Evolutionary conservation across 257 asterid genomes (phyloP), one percentile per base, ranked within the genome.

Genomic region (Fraxinus pennsylvanica): DNA sequence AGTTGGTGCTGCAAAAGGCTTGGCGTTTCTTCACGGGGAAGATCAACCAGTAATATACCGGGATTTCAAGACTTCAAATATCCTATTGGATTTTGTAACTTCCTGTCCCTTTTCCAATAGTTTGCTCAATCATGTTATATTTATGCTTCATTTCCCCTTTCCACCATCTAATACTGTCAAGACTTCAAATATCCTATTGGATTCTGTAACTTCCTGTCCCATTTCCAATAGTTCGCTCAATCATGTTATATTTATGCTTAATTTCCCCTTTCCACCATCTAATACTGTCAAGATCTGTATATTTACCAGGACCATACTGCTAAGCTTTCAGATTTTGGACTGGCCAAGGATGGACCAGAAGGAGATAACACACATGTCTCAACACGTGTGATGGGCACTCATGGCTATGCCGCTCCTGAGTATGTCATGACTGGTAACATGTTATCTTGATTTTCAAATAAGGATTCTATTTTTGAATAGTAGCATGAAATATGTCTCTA

Each of bases 341-440:
- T 92, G 0, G 98, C 98, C 6, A 92, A 85, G 78, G 97, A 94
- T 68, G 97, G 98, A 1, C 96, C 95, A 1, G 91, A 88, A 73
- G 97, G 98, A 29, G 97, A 94, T 47, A 84, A 90, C 21, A 88
- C 95, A 0, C 94, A 90, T 17, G 95, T 92, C 6, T 85, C 96
- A 0, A 90, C 97, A 1, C 89, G 97, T 12, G 84, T 94, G 35
- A 92, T 92, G 97, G 98, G 98, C 6, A 94, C 98, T 17, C 93
- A 89, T 22, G 98, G 98, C 50, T 94, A 94, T 0, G 95, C 95
- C 4, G 98, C 98, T 68, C 98, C 98, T 0, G 98, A 94, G 78
- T 94, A 94, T 76, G 57, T 94, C 74, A 90, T 89, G 96, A 89
- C 97, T 76, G 97, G 98, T 90, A 77, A 68, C 29, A 9, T 68